Evolutionary conservation across 768 basidiomycete genomes (phyloP).

Genomic region (Holtermannia corniformis): DNA sequence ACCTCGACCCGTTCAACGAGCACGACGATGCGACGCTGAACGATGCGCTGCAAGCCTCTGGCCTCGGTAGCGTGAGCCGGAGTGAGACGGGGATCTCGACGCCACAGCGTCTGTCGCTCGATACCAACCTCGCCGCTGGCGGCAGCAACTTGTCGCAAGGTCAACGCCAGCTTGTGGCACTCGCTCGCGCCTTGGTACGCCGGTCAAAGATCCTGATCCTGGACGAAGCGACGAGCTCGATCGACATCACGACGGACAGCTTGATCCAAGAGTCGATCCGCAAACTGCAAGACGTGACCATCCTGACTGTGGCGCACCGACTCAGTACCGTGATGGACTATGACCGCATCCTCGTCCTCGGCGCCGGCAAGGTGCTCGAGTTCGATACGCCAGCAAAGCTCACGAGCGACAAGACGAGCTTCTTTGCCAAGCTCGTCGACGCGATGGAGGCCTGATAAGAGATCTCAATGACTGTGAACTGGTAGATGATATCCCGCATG

Average conservation of each 20-base stretch:
- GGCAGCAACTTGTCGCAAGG: constrained; percentile 50
- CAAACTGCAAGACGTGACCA: constrained; percentile 45
- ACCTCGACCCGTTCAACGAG: constrained; percentile 55
- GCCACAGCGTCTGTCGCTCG: constrained; percentile 34
- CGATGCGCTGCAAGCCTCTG: constrained; percentile 32
- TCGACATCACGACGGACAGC: constrained; percentile 53
- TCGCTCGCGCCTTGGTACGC: constrained; percentile 55
- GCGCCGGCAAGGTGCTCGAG: constrained; percentile 62
- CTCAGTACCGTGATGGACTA: constrained; percentile 52
- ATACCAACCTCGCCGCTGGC: constrained; percentile 40
- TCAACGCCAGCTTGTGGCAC: constrained; percentile 53
- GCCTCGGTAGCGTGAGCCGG: constrained; percentile 17
- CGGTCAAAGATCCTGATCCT: constrained; percentile 52
- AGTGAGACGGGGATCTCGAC: constrained; percentile 17
- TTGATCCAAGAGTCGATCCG: constrained; percentile 54
- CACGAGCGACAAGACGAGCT: constrained; percentile 50
- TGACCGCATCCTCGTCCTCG: constrained; percentile 55
- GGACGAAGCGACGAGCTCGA: constrained; percentile 46
- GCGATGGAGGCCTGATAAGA: constrained; percentile 31
- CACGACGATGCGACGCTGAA: constrained; percentile 47
- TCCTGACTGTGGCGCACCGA: constrained; percentile 56
- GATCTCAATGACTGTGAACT: not conserved
- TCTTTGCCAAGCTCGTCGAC: constrained; percentile 54
- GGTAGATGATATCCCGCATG: not conserved
- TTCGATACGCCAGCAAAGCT: constrained; percentile 59